Base-by-base conservation (phyloP, 345 rosid genomes). In the Populus davidiana region DNA sequence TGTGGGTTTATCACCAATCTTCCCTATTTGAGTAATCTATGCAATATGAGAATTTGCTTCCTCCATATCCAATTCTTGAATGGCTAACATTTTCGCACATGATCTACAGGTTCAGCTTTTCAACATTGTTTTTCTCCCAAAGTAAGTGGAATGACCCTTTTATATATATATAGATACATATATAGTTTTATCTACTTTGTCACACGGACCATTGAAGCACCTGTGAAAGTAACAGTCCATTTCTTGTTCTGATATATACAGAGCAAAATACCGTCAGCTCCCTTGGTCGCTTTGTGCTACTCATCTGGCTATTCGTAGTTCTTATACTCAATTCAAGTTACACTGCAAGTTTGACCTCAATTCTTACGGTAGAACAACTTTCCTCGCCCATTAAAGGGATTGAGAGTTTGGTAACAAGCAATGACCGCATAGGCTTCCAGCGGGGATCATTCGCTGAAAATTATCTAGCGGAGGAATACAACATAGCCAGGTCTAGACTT, bases 331-430 rank as follows among this genome's bases (percentile, higher is more conserved):
- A 18, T 68, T 78, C 85, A 8, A 78, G 79, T 70, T 78, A 82
- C 70, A 82, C 85, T 31, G 81, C 84, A 36, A 81, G 76, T 62
- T 50, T 77, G 67, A 77, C 81, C 13, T 78, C 84, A 47, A 73
- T 75, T 20, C 77, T 70, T 20, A 78, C 80, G 2, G 79, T 82
- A 2, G 47, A 80, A 63, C 76, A 80, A 17, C 76, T 80, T 17
- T 71, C 83, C 17, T 80, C 67, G 6, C 50, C 71, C 36, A 78
- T 78, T 18, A 71, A 33, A 43, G 80, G 73, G 5, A 63, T 78
- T 6, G 52, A 78, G 1, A 41, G 49, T 23, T 71, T 78, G 71
- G 33, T 71, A 43, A 14, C 49, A 35, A 56, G 76, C 36, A 35
- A 72, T 31, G 49, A 65, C 6, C 76, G 41, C 5, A 67, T 80